Evolutionary conservation across 768 basidiomycete genomes (phyloP).

Genomic region (Amanita inopinata): DNA sequence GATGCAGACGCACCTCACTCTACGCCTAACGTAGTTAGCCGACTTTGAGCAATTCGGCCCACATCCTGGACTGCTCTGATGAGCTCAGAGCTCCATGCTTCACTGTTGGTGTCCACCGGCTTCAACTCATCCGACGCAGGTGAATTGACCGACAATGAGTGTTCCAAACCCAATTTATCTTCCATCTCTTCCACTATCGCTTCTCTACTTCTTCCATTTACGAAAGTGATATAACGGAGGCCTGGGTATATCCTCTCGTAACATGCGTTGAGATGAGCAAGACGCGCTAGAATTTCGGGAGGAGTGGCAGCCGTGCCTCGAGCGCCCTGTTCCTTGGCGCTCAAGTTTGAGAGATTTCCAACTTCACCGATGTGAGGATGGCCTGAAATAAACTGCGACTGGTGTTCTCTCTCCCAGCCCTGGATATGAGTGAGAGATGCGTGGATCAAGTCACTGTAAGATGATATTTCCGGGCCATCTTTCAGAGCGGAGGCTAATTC

Average conservation of each 20-base stretch:
- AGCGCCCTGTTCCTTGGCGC: slow-evolving; percentile 71
- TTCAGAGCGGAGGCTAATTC: slow-evolving; percentile 28
- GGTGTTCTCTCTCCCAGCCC: slow-evolving; percentile 40
- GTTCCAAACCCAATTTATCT: slow-evolving; percentile 41
- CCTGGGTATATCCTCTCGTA: slow-evolving; percentile 71
- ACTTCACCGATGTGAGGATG: slow-evolving; percentile 89
- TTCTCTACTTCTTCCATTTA: slow-evolving; percentile 70
- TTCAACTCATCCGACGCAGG: slow-evolving; percentile 28
- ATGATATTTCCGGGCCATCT: slow-evolving; percentile 13
- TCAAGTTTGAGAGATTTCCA: slow-evolving; percentile 63
- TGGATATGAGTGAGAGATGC: slow-evolving; percentile 36
- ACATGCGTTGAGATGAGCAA: slow-evolving; percentile 64
- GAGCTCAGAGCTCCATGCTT: slow-evolving; percentile 59
- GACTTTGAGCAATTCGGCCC: slow-evolving; percentile 66
- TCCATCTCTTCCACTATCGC: slow-evolving; percentile 78
- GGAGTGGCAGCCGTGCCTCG: slow-evolving; percentile 42
- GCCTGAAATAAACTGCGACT: slow-evolving; percentile 62
- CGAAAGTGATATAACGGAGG: slow-evolving; percentile 85
- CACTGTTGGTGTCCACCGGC: slow-evolving; percentile 27
- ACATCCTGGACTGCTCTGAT: slow-evolving; percentile 65
- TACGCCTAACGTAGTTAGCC: slow-evolving; percentile 39
- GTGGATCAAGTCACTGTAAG: slow-evolving; percentile 52
- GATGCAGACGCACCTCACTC: slow-evolving; percentile 16
- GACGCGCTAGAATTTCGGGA: slow-evolving; percentile 62
- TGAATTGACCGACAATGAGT: slow-evolving; percentile 36